phyloP scores from a whole-genome alignment of 1,284 basidiomycete species.

The Ganoderma multipileum region DNA sequence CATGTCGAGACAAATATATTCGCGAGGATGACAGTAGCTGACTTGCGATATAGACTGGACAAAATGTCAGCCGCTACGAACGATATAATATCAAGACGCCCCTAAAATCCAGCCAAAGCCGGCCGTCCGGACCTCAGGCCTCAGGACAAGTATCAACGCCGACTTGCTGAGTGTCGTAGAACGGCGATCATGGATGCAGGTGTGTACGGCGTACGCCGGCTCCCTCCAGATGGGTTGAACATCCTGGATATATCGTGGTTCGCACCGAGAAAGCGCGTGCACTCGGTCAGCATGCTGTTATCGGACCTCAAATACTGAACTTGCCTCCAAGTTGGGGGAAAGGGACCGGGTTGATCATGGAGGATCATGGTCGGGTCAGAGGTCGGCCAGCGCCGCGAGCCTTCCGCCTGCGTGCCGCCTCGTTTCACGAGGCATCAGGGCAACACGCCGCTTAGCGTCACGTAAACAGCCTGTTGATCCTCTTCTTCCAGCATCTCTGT shows the following conservation, averaged over 20 bases:
- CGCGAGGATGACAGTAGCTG: conserved; percentile 5
- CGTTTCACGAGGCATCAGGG: conserved; percentile 4
- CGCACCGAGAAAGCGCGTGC: not conserved
- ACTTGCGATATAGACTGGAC: not conserved
- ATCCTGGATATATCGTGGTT: not conserved
- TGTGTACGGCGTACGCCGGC: not conserved
- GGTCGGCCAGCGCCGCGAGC: not conserved
- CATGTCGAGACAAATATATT: not conserved
- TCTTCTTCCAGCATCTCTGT: not conserved
- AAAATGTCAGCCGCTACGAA: not conserved
- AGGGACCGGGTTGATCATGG: not conserved
- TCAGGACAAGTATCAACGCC: not conserved
- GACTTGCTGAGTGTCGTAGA: not conserved
- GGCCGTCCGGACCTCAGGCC: not conserved
- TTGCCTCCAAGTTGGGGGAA: not conserved
- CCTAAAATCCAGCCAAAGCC: not conserved
- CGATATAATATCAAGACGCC: not conserved
- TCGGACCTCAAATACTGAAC: not conserved
- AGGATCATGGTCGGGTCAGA: not conserved
- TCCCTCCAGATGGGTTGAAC: not conserved
- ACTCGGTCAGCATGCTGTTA: not conserved
- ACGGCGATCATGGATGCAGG: not conserved
- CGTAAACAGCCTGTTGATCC: conserved; percentile 4
- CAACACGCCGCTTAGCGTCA: conserved; percentile 6
- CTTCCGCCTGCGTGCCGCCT: not conserved